Evolutionary conservation across 164 flowering plant genomes (phyloP).

Genomic region (Chimonanthus praecox): DNA sequence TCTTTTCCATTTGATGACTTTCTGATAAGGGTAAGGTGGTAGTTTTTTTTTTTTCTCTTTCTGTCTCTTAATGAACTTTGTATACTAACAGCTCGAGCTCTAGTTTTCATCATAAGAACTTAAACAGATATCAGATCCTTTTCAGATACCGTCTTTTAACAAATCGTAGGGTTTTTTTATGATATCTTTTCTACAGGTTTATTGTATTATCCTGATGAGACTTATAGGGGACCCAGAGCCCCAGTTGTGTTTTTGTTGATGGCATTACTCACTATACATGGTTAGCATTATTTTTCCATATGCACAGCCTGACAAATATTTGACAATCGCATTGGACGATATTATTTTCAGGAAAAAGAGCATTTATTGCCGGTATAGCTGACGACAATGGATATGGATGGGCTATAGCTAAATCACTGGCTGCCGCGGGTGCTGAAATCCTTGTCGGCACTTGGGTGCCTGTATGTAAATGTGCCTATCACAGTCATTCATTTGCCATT

Average conservation of each 20-base stretch:
- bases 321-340: neutral
- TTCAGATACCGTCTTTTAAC: no score
- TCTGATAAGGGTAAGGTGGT: no score
- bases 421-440: slow-evolving; percentile 99
- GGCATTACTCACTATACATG: neutral
- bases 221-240: neutral
- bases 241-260: neutral
- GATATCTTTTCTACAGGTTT: neutral
- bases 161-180: neutral
- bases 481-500: neutral
- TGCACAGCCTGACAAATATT: neutral
- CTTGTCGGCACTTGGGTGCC: slow-evolving; percentile 99
- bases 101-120: neutral
- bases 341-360: slow-evolving; percentile 69
- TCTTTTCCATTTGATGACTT: no score
- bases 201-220: neutral
- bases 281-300: neutral
- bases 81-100: neutral
- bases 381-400: slow-evolving; percentile 99
- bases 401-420: slow-evolving; percentile 99
- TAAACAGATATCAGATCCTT: no score
- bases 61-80: neutral
- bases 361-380: slow-evolving; percentile 95
- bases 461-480: slow-evolving; percentile 39
- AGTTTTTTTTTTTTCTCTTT: no score